Evolutionary conservation across 257 asterid species (phyloP).

Genomic region (Solanum habrochaites): DNA sequence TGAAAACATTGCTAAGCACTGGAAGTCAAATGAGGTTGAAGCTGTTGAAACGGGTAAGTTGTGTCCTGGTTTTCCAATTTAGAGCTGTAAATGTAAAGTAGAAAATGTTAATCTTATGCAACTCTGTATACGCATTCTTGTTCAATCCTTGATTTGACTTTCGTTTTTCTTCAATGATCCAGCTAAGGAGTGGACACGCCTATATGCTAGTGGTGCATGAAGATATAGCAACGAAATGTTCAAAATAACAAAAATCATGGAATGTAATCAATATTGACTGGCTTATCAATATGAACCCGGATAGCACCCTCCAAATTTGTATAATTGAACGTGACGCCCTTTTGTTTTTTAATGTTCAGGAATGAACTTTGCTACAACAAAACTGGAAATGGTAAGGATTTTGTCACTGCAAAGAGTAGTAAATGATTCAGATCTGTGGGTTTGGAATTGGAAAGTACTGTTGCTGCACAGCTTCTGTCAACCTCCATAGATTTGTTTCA

Average conservation of each 20-base stretch:
- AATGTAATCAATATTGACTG: neutral
- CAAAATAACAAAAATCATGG: neutral
- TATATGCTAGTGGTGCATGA: conserved; percentile 89
- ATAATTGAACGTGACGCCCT: conserved; percentile 15
- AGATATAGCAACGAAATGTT: neutral
- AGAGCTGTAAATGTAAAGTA: neutral
- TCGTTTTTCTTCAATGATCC: conserved; percentile 12
- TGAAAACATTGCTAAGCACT: conserved; percentile 97
- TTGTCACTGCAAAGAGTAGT: neutral
- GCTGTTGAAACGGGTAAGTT: conserved; percentile 92
- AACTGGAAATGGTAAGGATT: neutral
- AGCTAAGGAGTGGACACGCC: conserved; percentile 92
- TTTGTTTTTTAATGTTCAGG: neutral
- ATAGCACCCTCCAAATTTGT: conserved; percentile 18
- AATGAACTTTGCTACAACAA: neutral
- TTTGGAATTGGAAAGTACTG: neutral
- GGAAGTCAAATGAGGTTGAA: conserved; percentile 95
- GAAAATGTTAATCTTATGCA: neutral
- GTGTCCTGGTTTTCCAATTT: neutral
- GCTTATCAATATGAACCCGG: neutral
- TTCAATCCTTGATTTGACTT: neutral
- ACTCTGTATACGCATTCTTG: neutral
- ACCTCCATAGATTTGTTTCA: neutral
- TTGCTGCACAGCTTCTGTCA: neutral
- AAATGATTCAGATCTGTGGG: neutral